These are phyloP conservation scores for Apostasia shenzhenica DNA, from an alignment of 106 monocot species.

Conservation along the genomic window DNA sequence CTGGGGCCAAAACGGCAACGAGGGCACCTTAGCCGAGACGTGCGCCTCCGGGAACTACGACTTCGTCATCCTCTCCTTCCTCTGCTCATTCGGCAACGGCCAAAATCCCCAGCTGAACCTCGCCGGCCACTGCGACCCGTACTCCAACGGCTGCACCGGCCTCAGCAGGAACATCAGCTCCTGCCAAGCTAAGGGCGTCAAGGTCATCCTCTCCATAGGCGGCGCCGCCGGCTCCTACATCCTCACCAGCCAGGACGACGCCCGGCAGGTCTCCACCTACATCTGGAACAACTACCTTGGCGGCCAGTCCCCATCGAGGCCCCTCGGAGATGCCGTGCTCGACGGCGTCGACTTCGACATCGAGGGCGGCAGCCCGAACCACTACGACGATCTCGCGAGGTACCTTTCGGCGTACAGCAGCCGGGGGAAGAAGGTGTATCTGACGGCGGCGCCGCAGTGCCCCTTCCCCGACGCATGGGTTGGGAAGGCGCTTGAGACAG, in stretches of 20 bases:
- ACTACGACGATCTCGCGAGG: constrained; percentile 6
- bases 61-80: constrained; percentile 13
- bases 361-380: constrained; percentile 8
- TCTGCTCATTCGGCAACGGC: constrained; percentile 12
- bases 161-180: constrained; percentile 10
- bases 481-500: constrained; percentile 11
- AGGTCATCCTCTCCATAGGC: constrained; percentile 25
- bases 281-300: constrained; percentile 17
- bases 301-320: constrained; percentile 14
- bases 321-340: constrained; percentile 24
- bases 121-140: constrained; percentile 10
- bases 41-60: constrained; percentile 1
- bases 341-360: constrained; percentile 23
- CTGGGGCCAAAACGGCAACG: constrained; percentile 12
- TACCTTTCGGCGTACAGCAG: constrained; percentile 10
- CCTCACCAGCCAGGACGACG: constrained; percentile 10
- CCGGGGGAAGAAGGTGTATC: constrained; percentile 10
- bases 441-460: constrained; percentile 24
- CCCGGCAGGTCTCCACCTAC: constrained; percentile 3
- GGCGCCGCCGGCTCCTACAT: constrained; percentile 10
- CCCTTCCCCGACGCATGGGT: constrained; percentile 21
- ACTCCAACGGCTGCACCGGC: constrained; percentile 3
- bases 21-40: constrained; percentile 9
- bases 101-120: constrained; percentile 9
- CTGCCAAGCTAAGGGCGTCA: constrained; percentile 14